phyloP scores from a whole-genome alignment of 495 filamentous ascomycete species.

The Acidiella bohemica region DNA sequence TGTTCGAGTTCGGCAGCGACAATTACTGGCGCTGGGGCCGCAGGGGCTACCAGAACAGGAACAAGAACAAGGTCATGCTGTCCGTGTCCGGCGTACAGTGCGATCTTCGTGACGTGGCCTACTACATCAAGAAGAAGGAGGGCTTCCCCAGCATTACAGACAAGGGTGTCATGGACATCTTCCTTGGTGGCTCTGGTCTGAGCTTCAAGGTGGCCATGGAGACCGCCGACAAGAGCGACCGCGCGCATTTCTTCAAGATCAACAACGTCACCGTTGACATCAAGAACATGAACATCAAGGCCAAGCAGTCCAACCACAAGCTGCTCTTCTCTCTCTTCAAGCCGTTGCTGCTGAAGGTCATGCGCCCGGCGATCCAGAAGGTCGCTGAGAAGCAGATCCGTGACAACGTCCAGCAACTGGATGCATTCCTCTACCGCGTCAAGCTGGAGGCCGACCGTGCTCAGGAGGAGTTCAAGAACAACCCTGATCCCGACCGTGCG shows the following conservation, averaged over 20 bases:
- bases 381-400: constrained; percentile 78
- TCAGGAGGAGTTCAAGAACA: constrained; percentile 45
- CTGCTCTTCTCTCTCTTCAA: constrained; percentile 76
- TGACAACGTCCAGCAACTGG: constrained; percentile 57
- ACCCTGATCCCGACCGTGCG: constrained; percentile 54
- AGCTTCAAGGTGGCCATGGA: constrained; percentile 85
- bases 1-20: constrained; percentile 78
- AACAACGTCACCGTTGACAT: constrained; percentile 76
- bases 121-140: constrained; percentile 90
- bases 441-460: constrained; percentile 71
- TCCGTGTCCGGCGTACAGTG: constrained; percentile 82
- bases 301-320: constrained; percentile 92
- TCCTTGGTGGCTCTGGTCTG: constrained; percentile 76
- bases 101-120: constrained; percentile 75
- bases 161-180: constrained; percentile 78
- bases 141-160: constrained; percentile 88
- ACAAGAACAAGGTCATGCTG: constrained; percentile 68
- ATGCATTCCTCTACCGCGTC: constrained; percentile 57
- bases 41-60: constrained; percentile 67
- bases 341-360: constrained; percentile 68
- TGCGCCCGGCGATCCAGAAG: constrained; percentile 74
- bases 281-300: constrained; percentile 74
- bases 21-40: constrained; percentile 95
- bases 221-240: constrained; percentile 62
- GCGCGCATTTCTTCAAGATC: constrained; percentile 80